Base-by-base conservation (phyloP, 192 early-diverging fungal species). In the Entomortierella beljakovae region DNA sequence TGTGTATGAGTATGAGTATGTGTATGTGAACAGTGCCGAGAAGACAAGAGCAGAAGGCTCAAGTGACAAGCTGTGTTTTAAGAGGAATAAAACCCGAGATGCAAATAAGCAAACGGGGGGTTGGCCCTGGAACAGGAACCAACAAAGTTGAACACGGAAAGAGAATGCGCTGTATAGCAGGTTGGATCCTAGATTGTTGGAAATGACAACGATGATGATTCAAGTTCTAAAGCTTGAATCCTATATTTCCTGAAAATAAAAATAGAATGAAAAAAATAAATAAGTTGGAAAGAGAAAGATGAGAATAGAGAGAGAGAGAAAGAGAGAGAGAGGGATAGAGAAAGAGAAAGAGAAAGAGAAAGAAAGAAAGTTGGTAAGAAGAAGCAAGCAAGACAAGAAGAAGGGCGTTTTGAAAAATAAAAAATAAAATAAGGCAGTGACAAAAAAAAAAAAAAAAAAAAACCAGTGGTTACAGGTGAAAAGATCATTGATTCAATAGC, bases 61-160 rank as follows among this genome's bases (percentile, higher is more conserved):
- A 51, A 61, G 68, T 61, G 68, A 59, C 58, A 46, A 70, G 35
- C 58, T 70, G 58, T 61, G 23, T 26, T 28, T 35, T 34, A 7
- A 20, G 52, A 43, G 18, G 40, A 65, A 54, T 54, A 53, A 37
- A 61, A 74, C 71, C 71, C 71, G 71, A 74, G 71, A 61, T 74
- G 71, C 57, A 32, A 28, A 55, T 20, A 49, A 57, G 57, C 54
- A 64, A 66, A 74, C 71, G 62, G 71, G 71, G 71, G 64, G 71
- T 74, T 74, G 71, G 71, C 64, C 71, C 71, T 74, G 55, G 34
- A 37, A 74, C 71, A 74, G 71, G 71, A 62, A 74, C 71, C 71
- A 74, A 74, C 63, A 49, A 59, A 73, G 51, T 40, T 40, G 52
- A 23, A 25, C 22, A 29, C 35, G 31, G 40, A 48, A 4, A 25